These are phyloP conservation scores for Yarrowia sp. DNA, from an alignment of 805 yeast species.

Conservation along the genomic window DNA sequence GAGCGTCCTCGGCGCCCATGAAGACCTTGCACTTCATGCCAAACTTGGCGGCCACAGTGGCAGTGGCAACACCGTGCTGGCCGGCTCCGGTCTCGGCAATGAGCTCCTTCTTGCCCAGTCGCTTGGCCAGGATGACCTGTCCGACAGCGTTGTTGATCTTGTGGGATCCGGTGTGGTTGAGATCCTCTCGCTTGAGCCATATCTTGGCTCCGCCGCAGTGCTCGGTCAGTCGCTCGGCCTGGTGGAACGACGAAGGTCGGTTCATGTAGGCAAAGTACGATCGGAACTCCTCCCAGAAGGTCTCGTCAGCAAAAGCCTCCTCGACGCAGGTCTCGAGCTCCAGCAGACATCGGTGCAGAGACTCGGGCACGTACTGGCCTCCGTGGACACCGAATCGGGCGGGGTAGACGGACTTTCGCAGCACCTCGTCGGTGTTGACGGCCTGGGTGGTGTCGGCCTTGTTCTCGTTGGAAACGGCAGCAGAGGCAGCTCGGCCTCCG, in stretches of 20 bases:
- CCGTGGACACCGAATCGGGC: conserved; percentile 94
- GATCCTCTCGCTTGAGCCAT: conserved; percentile 97
- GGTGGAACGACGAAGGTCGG: conserved; percentile 91
- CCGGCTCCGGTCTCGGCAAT: conserved; percentile 62
- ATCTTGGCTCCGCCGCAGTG: conserved; percentile 93
- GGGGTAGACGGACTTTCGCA: conserved; percentile 52
- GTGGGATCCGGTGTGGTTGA: conserved; percentile 59
- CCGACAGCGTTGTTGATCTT: conserved; percentile 59
- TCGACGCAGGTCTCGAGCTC: conserved; percentile 91
- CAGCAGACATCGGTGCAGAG: conserved; percentile 85
- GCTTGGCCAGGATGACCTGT: conserved; percentile 54
- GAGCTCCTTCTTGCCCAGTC: conserved; percentile 55
- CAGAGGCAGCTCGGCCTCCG: conserved; percentile 54
- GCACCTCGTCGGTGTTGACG: conserved; percentile 36
- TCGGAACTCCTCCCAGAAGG: conserved; percentile 91
- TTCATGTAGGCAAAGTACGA: conserved; percentile 91
- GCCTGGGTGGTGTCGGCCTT: conserved; percentile 23
- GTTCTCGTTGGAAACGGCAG: conserved; percentile 24
- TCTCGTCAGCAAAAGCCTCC: conserved; percentile 84
- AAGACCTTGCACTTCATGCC: conserved; percentile 93
- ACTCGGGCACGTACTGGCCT: conserved; percentile 99
- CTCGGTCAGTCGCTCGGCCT: conserved; percentile 88
- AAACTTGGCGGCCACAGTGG: conserved; percentile 61
- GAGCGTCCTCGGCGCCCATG: conserved; percentile 99
- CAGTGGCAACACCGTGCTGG: conserved; percentile 61